Percentiles rank a stretch among this genome's conserved stretches.
phyloP scores from a whole-genome alignment of 768 basidiomycete genomes.

The Psilocybe subaeruginosa region DNA sequence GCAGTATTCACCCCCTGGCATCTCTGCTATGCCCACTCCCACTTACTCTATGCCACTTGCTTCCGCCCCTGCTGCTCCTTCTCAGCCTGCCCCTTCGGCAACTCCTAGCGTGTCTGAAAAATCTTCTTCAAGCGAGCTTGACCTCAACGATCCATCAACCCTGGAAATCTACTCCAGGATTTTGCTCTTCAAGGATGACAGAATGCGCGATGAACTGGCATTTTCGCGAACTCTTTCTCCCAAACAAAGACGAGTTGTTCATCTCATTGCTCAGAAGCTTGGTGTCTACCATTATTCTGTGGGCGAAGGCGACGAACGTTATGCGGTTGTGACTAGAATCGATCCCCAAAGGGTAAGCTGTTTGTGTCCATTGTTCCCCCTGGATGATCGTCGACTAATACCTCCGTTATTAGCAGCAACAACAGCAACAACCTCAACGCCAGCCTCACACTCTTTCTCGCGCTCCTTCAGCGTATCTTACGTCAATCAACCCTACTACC shows the following conservation, averaged over 20 bases:
- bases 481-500: conserved; percentile 46
- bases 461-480: conserved; percentile 80
- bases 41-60: conserved; percentile 47
- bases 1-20: conserved; percentile 69
- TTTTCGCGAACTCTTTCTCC: conserved; percentile 88
- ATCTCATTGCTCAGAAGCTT: conserved; percentile 94
- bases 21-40: conserved; percentile 46
- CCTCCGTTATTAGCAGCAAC: conserved; percentile 33
- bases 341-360: conserved; percentile 73
- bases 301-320: conserved; percentile 90
- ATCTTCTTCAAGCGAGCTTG: conserved; percentile 71
- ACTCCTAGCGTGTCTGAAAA: conserved; percentile 73
- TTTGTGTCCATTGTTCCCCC: conserved; percentile 29
- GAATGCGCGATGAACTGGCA: conserved; percentile 95
- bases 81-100: conserved; percentile 56
- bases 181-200: conserved; percentile 95
- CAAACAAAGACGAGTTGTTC: conserved; percentile 90
- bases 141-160: conserved; percentile 94
- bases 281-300: conserved; percentile 94
- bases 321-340: conserved; percentile 92
- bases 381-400: conserved; percentile 12
- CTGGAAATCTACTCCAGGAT: conserved; percentile 98
- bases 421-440: conserved; percentile 48
- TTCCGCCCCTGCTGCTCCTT: conserved; percentile 53
- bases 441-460: conserved; percentile 75